Evolutionary conservation across 805 yeast species (phyloP), one percentile per base, ranked within the genome.

Genomic region (Hanseniaspora mollemarum): DNA sequence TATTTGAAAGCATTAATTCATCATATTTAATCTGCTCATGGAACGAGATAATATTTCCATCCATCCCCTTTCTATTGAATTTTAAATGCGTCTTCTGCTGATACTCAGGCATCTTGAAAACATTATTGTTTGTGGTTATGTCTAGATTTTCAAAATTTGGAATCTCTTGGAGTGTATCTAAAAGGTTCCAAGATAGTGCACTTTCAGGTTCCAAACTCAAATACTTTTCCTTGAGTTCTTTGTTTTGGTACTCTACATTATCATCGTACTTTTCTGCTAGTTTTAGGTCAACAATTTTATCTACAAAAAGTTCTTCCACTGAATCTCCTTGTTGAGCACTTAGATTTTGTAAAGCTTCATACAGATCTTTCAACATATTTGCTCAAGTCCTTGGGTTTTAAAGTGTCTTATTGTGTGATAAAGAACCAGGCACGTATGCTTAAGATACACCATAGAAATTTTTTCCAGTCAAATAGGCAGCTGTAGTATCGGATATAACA

Each of bases 51-150:
- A 90, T 78, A 3, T 65, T 59, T 13, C 96, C 96, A 1, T 73
- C 71, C 4, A 92, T 72, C 1, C 97, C 97, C 6, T 68, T 62
- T 59, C 98, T 72, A 54, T 76, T 76, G 64, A 85, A 83, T 48
- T 83, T 70, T 49, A 80, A 73, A 0, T 77, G 67, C 0, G 92
- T 77, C 54, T 94, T 73, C 13, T 77, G 73, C 15, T 80, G 70
- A 3, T 78, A 69, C 3, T 71, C 68, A 0, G 97, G 96, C n/a
- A 48, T 31, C 33, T 48, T 48, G 16, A 48, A 33, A 26, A 48
- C 21, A 7, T 18, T 25, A 35, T 48, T 48, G 22, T 40, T 38
- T 12, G 33, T 22, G 4, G 46, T 16, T 1, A 75, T 51, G 7
- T 69, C 64, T 35, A 81, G 65, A 51, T 53, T 51, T 32, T 62